phyloP scores from a whole-genome alignment of 2,329 filamentous ascomycete species.

The Alternaria brassicae region DNA sequence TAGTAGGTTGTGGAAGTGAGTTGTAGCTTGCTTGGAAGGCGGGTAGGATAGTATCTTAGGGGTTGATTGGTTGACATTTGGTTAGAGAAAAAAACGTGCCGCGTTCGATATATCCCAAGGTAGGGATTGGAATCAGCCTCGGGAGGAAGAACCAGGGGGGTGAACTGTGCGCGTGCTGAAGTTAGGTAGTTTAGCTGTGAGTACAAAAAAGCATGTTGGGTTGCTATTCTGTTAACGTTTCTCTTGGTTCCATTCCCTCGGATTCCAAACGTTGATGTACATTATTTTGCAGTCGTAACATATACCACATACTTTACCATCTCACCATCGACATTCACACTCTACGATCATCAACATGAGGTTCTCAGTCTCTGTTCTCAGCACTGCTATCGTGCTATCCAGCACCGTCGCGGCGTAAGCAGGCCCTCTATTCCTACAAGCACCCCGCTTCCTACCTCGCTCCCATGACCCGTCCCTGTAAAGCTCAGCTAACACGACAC shows the following conservation, averaged over 20 bases:
- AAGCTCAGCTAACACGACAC: background rate
- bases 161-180: background rate
- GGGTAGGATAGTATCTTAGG: background rate
- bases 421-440: background rate
- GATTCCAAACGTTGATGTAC: background rate
- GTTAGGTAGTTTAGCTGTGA: background rate
- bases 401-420: conserved; percentile 13
- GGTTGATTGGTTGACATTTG: background rate
- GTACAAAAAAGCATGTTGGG: background rate
- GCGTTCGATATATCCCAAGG: background rate
- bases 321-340: background rate
- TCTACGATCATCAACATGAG: background rate
- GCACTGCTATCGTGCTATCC: background rate
- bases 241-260: background rate
- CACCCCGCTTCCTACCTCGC: background rate
- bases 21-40: background rate
- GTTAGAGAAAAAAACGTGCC: background rate
- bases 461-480: background rate
- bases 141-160: background rate
- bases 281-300: background rate
- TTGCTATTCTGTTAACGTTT: background rate
- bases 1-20: background rate
- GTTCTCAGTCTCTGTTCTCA: background rate
- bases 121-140: background rate
- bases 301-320: background rate